Evolutionary conservation across 73 alveolate species (phyloP), one percentile per base, ranked within the genome.

Genomic region (Paramecium tetraurelia): DNA sequence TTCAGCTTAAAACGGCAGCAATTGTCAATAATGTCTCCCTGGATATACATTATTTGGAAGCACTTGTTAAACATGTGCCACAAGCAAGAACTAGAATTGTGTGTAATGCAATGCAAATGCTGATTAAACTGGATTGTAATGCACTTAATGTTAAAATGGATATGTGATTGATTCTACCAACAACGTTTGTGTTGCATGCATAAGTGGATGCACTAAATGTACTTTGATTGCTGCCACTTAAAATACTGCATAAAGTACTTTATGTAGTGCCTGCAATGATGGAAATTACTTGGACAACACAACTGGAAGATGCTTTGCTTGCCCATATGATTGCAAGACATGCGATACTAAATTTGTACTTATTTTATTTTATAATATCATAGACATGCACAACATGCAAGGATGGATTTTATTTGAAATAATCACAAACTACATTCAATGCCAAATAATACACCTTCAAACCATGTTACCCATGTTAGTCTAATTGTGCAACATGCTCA

Each of bases 381-480:
- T 63, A 63, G 84, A 63, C 84, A 12, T 63, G 84, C 27, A 6
- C 84, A 11, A 63, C 84, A 12, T 63, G 84, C 12, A 9, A 27
- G 8, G 24, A 63, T 63, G 84, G 84, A 63, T 63, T 7, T 24
- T 63, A 63, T 7, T 2, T 63, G 22, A 63, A 63, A 63, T 24
- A 63, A 63, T 27, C 84, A 27, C 14, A 27, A 31, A 12, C 84
- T 3, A 38, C 87, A 35, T 16, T 41, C 2, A 38, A 41, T 75
- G 22, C 4, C 7, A 38, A 38, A 29, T 14, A 29, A 12, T 63
- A 22, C 0, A 63, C 84, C 10, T 63, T 63, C 31, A 63, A 63
- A 63, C 84, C 84, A 63, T 63, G 84, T 27, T 63, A 63, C 31
- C 84, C 84, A 63, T 63, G 84, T 33, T 63, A 63, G 24, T 7